Base-by-base conservation (phyloP, 106 monocot species). In the Allium sativum region DNA sequence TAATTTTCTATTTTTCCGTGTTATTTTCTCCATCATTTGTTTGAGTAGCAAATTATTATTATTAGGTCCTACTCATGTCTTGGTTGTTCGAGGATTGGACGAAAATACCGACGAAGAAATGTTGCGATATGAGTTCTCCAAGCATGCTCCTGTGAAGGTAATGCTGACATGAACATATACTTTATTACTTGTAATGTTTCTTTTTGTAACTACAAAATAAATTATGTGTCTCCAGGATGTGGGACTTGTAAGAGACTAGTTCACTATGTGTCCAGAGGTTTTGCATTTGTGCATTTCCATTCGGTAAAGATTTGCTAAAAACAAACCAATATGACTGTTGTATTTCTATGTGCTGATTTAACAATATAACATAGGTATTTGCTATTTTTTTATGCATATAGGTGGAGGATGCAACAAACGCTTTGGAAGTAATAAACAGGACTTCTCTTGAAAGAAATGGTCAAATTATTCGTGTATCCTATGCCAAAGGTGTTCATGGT, bases 91-190 rank as follows among this genome's bases (percentile, higher is more conserved):
- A 54, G 93, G 93, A n/a, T 69, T 93, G 61, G 93, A 89, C 81
- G 93, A 93, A 75, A 93, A 93, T 77, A 89, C 93, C 73, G 93
- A 93, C 76, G 93, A 93, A 66, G 93, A 93, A 71, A 86, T 93
- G 93, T 80, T 93, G 51, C 85, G 93, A 3, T 93, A 93, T 56
- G 93, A 93, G 52, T 93, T 89, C 62, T 72, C 93, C 50, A 93
- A 93, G 76, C 85, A 93, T 83, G 85, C 89, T 77, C 82, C 93
- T 45, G 79, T 93, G 58, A 89, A 78, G 77, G 93, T n/a, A n/a
- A n/a, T n/a, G n/a, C n/a, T n/a, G n/a, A n/a, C n/a, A n/a, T n/a
- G n/a, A n/a, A n/a, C n/a, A n/a, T n/a, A n/a, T n/a, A n/a, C n/a
- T n/a, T n/a, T n/a, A n/a, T n/a, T n/a, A n/a, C n/a, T n/a, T n/a